These are phyloP conservation scores for Colletotrichum eleusines DNA, from an alignment of 2,329 filamentous ascomycete genomes.

Conservation along the genomic window DNA sequence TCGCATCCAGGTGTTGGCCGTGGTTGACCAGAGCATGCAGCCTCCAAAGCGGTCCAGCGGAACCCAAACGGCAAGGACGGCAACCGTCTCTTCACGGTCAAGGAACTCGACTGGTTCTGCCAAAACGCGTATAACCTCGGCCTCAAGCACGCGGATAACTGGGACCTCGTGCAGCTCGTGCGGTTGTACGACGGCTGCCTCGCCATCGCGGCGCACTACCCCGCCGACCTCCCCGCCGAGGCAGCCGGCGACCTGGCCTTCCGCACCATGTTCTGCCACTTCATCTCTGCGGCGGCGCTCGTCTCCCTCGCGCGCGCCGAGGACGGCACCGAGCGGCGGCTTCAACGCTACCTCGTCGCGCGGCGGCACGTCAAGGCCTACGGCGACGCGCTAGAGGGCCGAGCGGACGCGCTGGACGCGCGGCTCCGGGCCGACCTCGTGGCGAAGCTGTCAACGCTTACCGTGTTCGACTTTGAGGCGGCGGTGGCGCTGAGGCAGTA, in stretches of 20 bases:
- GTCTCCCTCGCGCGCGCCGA: constrained; percentile 65
- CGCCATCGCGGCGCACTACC: constrained; percentile 64
- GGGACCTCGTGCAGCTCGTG: constrained; percentile 66
- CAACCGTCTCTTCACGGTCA: constrained; percentile 66
- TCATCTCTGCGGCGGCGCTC: constrained; percentile 68
- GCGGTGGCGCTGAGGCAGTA: constrained; percentile 75
- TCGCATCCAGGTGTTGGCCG: background rate
- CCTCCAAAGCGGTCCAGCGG: constrained; percentile 56
- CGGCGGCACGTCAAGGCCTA: constrained; percentile 73
- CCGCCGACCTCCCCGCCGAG: constrained; percentile 57
- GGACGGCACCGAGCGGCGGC: constrained; percentile 61
- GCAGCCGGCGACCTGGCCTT: constrained; percentile 63
- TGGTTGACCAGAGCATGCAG: constrained; percentile 47
- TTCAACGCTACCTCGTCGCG: constrained; percentile 72
- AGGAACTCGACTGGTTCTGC: constrained; percentile 87
- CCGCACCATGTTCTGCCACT: constrained; percentile 77
- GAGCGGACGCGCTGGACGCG: constrained; percentile 55
- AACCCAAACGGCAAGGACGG: constrained; percentile 55
- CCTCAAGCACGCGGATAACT: constrained; percentile 68
- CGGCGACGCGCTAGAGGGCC: constrained; percentile 58
- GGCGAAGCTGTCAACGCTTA: constrained; percentile 73
- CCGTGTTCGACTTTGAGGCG: constrained; percentile 85
- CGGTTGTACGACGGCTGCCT: constrained; percentile 69
- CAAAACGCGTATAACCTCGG: constrained; percentile 85
- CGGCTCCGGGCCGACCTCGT: constrained; percentile 64